phyloP scores from a whole-genome alignment of 495 filamentous ascomycete species.

The Lichenothelia convexa region DNA sequence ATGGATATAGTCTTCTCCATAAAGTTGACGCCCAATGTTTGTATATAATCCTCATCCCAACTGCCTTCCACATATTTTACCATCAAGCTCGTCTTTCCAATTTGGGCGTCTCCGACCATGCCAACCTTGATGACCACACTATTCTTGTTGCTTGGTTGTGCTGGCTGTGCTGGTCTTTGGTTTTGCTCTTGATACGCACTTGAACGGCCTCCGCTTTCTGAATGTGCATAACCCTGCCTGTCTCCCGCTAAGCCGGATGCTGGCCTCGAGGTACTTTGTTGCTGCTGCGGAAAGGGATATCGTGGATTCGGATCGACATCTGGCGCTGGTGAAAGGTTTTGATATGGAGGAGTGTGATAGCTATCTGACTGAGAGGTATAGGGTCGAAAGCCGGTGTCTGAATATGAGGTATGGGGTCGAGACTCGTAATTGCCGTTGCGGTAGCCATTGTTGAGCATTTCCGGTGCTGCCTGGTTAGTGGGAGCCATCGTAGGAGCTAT shows the following conservation, averaged over 20 bases:
- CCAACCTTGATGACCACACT: slow-evolving; percentile 98
- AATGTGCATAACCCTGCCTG: slow-evolving; percentile 1
- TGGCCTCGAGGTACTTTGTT: slow-evolving; percentile 12
- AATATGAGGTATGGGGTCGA: slow-evolving; percentile 24
- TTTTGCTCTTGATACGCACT: slow-evolving; percentile 16
- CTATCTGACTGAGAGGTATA: slow-evolving; percentile 13
- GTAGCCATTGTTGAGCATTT: slow-evolving; percentile 10
- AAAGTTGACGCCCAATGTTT: slow-evolving; percentile 95
- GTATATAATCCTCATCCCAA: slow-evolving; percentile 99
- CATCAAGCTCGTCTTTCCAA: slow-evolving; percentile 97
- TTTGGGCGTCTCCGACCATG: slow-evolving; percentile 98
- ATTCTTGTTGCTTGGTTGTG: slow-evolving; percentile 33
- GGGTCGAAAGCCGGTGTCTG: slow-evolving; percentile 22
- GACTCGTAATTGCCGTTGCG: slow-evolving; percentile 9
- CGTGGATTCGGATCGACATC: slow-evolving; percentile 4
- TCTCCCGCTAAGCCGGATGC: slow-evolving; percentile 7
- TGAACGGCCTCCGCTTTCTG: neutral
- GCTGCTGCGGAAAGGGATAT: slow-evolving; percentile 8
- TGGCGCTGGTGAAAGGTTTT: neutral
- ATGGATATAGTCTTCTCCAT: slow-evolving; percentile 99
- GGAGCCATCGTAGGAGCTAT: slow-evolving; percentile 23
- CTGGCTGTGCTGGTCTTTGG: slow-evolving; percentile 9
- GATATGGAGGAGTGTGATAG: slow-evolving; percentile 3
- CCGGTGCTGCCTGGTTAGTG: slow-evolving; percentile 13
- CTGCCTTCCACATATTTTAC: slow-evolving; percentile 98